These are phyloP conservation scores for Yarrowia osloensis DNA, from an alignment of 805 yeast genomes.

Conservation along the genomic window DNA sequence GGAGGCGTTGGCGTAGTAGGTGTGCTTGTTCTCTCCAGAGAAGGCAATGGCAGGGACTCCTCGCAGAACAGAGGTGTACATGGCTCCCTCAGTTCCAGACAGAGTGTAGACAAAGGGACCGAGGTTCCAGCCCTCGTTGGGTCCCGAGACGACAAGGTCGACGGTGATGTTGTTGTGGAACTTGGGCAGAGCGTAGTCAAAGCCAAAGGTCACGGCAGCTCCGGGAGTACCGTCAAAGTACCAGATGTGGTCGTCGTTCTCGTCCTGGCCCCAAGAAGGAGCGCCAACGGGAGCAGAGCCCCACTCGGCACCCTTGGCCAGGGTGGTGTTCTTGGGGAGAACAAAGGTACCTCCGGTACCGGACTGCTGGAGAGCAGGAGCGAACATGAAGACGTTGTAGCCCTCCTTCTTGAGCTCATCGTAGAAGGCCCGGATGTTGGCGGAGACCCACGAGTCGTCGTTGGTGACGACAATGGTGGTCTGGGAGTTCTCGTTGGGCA, in stretches of 20 bases:
- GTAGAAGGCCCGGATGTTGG: slow-evolving; percentile 60
- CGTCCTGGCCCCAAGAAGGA: slow-evolving; percentile 53
- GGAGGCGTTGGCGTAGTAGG: slow-evolving; percentile 26
- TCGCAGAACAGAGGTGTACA: slow-evolving; percentile 47
- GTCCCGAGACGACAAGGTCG: slow-evolving; percentile 52
- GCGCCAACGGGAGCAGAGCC: slow-evolving; percentile 49
- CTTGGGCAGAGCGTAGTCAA: slow-evolving; percentile 49
- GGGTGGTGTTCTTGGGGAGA: slow-evolving; percentile 43
- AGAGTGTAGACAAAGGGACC: slow-evolving; percentile 46
- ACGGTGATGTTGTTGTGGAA: slow-evolving; percentile 45
- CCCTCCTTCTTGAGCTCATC: slow-evolving; percentile 51
- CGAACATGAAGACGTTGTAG: slow-evolving; percentile 52
- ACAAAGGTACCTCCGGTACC: slow-evolving; percentile 60
- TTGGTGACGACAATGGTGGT: slow-evolving; percentile 52
- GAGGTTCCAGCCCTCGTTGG: slow-evolving; percentile 49
- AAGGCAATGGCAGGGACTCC: slow-evolving; percentile 49
- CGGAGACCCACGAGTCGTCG: slow-evolving; percentile 60
- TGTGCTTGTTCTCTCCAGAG: slow-evolving; percentile 41
- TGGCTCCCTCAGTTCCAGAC: slow-evolving; percentile 50
- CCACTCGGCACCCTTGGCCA: slow-evolving; percentile 50
- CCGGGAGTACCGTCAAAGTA: slow-evolving; percentile 53
- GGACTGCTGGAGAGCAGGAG: slow-evolving; percentile 54
- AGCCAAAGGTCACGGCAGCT: slow-evolving; percentile 48
- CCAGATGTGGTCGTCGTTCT: slow-evolving; percentile 46
- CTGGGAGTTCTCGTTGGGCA: slow-evolving; percentile 10